Percentiles rank a stretch among this genome's conserved stretches.
phyloP scores from a whole-genome alignment of 495 filamentous ascomycete species.

The Tuber umbilicatum region DNA sequence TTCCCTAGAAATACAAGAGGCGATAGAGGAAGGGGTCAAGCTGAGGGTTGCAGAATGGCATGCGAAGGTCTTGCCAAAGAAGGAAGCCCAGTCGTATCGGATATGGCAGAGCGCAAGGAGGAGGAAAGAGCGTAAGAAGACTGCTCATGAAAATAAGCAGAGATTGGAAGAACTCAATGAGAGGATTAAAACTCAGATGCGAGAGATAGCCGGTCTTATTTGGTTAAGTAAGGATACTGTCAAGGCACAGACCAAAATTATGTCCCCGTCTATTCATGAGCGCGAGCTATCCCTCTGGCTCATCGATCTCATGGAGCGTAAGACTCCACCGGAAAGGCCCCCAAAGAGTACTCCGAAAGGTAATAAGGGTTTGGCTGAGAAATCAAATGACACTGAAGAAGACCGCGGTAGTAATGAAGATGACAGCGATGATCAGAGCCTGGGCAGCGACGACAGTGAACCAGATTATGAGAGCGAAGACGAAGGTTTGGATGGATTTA shows the following conservation, averaged over 20 bases:
- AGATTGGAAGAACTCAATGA: slow-evolving; percentile 42
- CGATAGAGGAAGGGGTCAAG: slow-evolving; percentile 52
- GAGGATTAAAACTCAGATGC: slow-evolving; percentile 50
- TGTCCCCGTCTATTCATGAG: slow-evolving; percentile 60
- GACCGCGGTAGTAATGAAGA: neutral
- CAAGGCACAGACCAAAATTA: slow-evolving; percentile 48
- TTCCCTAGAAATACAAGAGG: slow-evolving; percentile 47
- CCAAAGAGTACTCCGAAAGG: neutral
- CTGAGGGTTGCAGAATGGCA: slow-evolving; percentile 55
- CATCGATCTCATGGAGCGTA: slow-evolving; percentile 23
- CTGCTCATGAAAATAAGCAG: slow-evolving; percentile 28
- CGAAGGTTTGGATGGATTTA: slow-evolving; percentile 33
- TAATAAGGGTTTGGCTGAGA: neutral
- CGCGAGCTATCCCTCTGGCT: slow-evolving; percentile 41
- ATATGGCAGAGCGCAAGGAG: slow-evolving; percentile 55
- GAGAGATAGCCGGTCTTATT: slow-evolving; percentile 48
- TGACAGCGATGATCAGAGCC: slow-evolving; percentile 23
- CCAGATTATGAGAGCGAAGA: slow-evolving; percentile 15
- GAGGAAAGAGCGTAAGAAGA: slow-evolving; percentile 32
- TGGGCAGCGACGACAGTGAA: slow-evolving; percentile 25
- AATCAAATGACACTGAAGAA: neutral
- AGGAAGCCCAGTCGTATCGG: slow-evolving; percentile 51
- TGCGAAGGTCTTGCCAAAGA: slow-evolving; percentile 49
- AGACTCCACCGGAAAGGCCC: slow-evolving; percentile 19
- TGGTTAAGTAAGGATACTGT: slow-evolving; percentile 51